phyloP scores from a whole-genome alignment of 768 basidiomycete species.

The Nidularia pulvinata region DNA sequence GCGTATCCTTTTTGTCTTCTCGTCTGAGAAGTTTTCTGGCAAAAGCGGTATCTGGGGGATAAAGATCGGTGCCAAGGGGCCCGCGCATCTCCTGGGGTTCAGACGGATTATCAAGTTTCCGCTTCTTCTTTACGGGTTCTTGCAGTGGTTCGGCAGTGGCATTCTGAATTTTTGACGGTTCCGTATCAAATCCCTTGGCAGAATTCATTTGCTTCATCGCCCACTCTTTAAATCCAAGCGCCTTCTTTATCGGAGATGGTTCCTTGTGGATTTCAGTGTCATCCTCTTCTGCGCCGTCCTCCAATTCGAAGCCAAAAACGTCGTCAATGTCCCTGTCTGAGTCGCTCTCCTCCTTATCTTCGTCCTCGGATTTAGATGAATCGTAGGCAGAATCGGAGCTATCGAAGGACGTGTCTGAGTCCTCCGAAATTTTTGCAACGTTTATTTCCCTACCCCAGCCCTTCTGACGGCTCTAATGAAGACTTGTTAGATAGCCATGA shows the following conservation, averaged over 20 bases:
- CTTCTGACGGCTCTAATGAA: conserved; percentile 16
- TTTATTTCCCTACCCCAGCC: conserved; percentile 45
- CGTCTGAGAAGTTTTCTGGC: conserved; percentile 41
- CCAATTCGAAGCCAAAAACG: conserved; percentile 12
- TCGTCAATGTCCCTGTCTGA: conserved; percentile 11
- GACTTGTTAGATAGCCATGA: background rate
- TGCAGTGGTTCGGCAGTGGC: conserved; percentile 11
- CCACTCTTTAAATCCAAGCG: conserved; percentile 84
- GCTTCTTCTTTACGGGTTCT: conserved; percentile 42
- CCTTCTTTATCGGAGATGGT: conserved; percentile 29
- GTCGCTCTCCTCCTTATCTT: conserved; percentile 13
- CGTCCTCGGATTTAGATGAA: conserved; percentile 13
- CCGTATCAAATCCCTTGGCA: conserved; percentile 34
- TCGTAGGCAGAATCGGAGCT: conserved; percentile 81
- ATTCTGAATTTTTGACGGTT: conserved; percentile 9
- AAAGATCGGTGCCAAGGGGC: conserved; percentile 75
- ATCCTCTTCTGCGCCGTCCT: conserved; percentile 14
- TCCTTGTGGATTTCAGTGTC: conserved; percentile 15
- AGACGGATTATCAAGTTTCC: conserved; percentile 33
- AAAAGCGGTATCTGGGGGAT: conserved; percentile 68
- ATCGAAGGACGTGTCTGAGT: conserved; percentile 70
- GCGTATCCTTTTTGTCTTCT: conserved; percentile 6
- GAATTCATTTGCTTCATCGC: conserved; percentile 73
- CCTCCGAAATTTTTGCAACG: conserved; percentile 26
- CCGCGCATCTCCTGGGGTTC: conserved; percentile 56